These are phyloP conservation scores for Saprolegnia diclina DNA, from an alignment of 352 stramenopile genomes.

Conservation along the genomic window DNA sequence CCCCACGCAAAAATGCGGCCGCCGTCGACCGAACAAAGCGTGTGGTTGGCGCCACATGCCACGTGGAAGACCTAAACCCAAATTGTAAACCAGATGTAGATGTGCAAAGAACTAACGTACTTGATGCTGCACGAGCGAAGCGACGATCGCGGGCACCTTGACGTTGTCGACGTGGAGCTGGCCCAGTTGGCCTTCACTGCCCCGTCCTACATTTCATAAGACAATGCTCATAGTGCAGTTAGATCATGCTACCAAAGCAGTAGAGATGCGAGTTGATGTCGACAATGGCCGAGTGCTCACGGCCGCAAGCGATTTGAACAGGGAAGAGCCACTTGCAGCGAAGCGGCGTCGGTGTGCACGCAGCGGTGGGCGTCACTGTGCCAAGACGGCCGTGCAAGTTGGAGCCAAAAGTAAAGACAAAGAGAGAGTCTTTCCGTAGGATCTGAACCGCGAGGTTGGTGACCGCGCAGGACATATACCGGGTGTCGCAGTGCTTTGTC, in stretches of 20 bases:
- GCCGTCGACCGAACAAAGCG: conserved; percentile 51
- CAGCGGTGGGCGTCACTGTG: conserved; percentile 32
- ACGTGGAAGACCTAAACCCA: conserved; percentile 43
- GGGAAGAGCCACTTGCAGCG: conserved; percentile 58
- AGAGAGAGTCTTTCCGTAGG: conserved; percentile 61
- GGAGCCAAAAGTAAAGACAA: conserved; percentile 67
- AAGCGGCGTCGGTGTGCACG: conserved; percentile 47
- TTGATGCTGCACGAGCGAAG: conserved; percentile 29
- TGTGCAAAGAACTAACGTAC: background rate
- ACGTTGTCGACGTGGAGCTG: conserved; percentile 55
- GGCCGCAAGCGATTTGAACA: conserved; percentile 59
- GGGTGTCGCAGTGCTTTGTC: conserved; percentile 28
- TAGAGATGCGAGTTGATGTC: conserved; percentile 73
- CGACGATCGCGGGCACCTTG: conserved; percentile 47
- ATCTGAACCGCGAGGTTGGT: conserved; percentile 55
- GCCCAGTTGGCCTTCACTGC: conserved; percentile 43
- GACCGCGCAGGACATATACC: conserved; percentile 48
- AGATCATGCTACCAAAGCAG: conserved; percentile 44
- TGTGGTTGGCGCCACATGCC: conserved; percentile 55
- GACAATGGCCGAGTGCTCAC: conserved; percentile 60
- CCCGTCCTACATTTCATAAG: background rate
- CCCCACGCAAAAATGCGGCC: conserved; percentile 58
- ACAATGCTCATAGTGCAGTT: background rate
- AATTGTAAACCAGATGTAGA: background rate
- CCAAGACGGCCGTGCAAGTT: conserved; percentile 47